A percentile compares a stretch with the other conserved stretches of the same genome.
Evolutionary conservation across 805 yeast species (phyloP).

Genomic region (Ogataea corticis): DNA sequence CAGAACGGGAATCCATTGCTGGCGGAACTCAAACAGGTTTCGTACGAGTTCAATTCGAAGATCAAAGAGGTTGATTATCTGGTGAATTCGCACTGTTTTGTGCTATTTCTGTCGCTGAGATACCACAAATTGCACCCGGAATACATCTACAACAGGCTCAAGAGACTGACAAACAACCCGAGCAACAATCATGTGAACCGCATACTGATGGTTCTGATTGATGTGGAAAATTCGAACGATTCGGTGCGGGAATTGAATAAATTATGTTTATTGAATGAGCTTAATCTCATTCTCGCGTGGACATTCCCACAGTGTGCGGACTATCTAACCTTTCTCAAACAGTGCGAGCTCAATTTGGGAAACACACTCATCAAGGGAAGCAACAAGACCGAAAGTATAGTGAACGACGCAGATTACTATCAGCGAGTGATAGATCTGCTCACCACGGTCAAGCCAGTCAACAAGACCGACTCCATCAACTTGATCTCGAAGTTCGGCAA

Average conservation of each 20-base stretch:
- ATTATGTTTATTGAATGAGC: conserved; percentile 49
- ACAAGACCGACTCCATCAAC: conserved; percentile 55
- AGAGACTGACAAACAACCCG: conserved; percentile 29
- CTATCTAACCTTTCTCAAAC: conserved; percentile 35
- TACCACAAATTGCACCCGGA: conserved; percentile 79
- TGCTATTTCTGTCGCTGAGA: conserved; percentile 64
- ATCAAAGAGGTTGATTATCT: conserved; percentile 62
- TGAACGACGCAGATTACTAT: conserved; percentile 39
- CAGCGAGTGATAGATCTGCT: conserved; percentile 45
- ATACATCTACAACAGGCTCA: conserved; percentile 61
- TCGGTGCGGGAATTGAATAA: conserved; percentile 47
- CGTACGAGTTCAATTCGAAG: conserved; percentile 53
- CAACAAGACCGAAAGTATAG: conserved; percentile 31
- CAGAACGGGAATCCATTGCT: conserved; percentile 76
- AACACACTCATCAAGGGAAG: conserved; percentile 42
- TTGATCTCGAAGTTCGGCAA: conserved; percentile 50
- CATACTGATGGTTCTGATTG: conserved; percentile 63
- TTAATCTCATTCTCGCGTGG: conserved; percentile 54
- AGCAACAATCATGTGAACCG: conserved; percentile 32
- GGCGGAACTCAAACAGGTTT: conserved; percentile 50
- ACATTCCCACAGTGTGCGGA: conserved; percentile 56
- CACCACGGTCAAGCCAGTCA: conserved; percentile 47
- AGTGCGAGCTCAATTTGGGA: conserved; percentile 33
- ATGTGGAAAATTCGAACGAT: conserved; percentile 58
- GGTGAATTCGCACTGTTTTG: conserved; percentile 54